phyloP scores from a whole-genome alignment of 2,329 filamentous ascomycete genomes.

The Fonsecaea pedrosoi region DNA sequence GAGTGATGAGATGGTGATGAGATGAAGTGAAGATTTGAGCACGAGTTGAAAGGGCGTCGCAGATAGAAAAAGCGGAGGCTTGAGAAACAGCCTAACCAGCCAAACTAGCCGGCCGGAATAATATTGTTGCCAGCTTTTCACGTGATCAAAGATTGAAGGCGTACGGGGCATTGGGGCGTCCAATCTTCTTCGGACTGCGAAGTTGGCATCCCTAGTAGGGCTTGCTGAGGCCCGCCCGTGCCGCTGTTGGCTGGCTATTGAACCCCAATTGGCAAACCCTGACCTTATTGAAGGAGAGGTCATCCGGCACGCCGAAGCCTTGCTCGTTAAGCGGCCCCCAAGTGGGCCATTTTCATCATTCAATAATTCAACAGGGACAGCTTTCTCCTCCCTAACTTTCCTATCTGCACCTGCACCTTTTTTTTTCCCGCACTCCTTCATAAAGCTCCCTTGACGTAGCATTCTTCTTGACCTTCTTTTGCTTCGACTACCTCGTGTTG shows the following conservation, averaged over 20 bases:
- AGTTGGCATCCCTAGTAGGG: constrained; percentile 2
- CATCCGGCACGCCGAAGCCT: constrained; percentile 9
- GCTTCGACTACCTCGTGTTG: constrained; percentile 31
- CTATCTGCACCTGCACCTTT: constrained; percentile 23
- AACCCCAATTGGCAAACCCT: constrained; percentile 16
- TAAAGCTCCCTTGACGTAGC: constrained; percentile 24
- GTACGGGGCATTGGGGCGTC: neutral
- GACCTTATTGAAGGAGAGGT: constrained; percentile 3
- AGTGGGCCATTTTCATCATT: constrained; percentile 18
- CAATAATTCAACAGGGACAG: constrained; percentile 15
- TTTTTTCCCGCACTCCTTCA: constrained; percentile 27
- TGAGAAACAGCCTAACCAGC: neutral
- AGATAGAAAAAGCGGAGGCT: constrained; percentile 22
- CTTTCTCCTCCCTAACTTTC: constrained; percentile 23
- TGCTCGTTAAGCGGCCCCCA: constrained; percentile 4
- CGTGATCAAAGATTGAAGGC: neutral
- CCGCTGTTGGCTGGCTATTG: constrained; percentile 22
- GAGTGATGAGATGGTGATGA: constrained; percentile 17
- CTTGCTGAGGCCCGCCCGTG: constrained; percentile 1
- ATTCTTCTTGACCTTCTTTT: constrained; percentile 25
- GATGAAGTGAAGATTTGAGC: constrained; percentile 21
- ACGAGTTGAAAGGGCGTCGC: constrained; percentile 21
- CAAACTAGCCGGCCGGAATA: constrained; percentile 5
- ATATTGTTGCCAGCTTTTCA: neutral
- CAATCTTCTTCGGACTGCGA: constrained; percentile 16